Evolutionary conservation across 208 protist species (phyloP), one percentile per base, ranked within the genome.

Genomic region (Vickermania spadyakhi): DNA sequence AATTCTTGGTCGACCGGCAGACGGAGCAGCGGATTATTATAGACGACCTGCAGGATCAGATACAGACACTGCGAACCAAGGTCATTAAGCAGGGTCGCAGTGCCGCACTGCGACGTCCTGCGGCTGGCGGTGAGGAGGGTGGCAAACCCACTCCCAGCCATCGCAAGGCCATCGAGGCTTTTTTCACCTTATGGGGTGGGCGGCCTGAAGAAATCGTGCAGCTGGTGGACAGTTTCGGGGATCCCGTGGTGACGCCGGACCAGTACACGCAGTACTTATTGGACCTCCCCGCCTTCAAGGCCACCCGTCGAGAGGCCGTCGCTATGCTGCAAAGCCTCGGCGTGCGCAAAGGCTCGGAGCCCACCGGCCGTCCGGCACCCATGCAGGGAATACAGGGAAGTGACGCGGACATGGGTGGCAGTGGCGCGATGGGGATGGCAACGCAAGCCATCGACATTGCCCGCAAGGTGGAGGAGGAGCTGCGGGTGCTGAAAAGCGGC

Each of bases 21-120:
- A 76, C 60, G 23, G 87, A 94, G 62, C 83, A 94, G 50, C 69
- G 72, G 31, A 68, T 93, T 28, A 73, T 90, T 56, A 81, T 93
- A 22, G 72, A 75, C 21, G 87, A 88, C 62, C 66, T 94, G 53
- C 83, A 91, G 70, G 81, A 89, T 59, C 81, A 94, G 65, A 61
- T 94, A 57, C 68, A 72, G 30, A 66, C 64, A 25, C 49, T 94
- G 53, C 84, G 81, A 25, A 51, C 66, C 23, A 69, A 72, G 60
- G 57, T 66, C n/a, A 5, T 62, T 18, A 72, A 57, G 69, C 31
- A 28, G 31, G 65, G 50, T 52, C 50, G 62, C 28, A 31, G 62
- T 54, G 31, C 31, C 64, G 14, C 28, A 26, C 52, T 72, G 62
- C 56, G 74, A 26, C 58, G 60, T 31, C 54, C 41, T 0, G 60